phyloP scores from a whole-genome alignment of 179 eudicot species.

The Silene vulgaris region DNA sequence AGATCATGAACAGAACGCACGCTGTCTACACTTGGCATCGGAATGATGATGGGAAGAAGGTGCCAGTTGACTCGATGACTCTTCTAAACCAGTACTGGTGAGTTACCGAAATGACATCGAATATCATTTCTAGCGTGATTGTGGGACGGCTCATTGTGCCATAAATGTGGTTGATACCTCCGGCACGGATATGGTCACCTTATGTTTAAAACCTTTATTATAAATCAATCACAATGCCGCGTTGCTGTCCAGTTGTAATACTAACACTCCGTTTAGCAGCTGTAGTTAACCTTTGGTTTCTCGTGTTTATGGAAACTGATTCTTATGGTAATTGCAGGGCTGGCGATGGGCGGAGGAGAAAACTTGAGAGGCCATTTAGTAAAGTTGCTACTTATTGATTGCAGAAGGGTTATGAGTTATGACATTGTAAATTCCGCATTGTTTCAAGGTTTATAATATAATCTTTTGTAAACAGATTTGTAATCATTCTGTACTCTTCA shows the following conservation, averaged over 20 bases:
- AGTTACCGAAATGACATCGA: conserved; percentile 21
- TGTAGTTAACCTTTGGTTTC: not conserved
- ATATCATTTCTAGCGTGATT: too few species aligned
- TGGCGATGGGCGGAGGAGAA: conserved; percentile 50
- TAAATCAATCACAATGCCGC: not conserved
- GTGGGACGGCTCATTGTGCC: too few species aligned
- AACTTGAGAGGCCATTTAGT: conserved; percentile 52
- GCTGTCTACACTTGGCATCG: conserved; percentile 92
- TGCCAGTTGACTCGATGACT: conserved; percentile 55
- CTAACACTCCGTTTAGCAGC: too few species aligned
- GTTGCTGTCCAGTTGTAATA: not conserved
- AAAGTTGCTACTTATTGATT: conserved; percentile 13
- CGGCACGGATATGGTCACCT: too few species aligned
- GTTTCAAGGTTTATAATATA: not conserved
- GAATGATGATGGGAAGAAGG: conserved; percentile 82
- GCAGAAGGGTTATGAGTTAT: not conserved
- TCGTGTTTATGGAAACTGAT: not conserved
- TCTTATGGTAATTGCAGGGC: conserved; percentile 44
- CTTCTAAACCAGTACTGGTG: conserved; percentile 87
- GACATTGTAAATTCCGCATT: not conserved
- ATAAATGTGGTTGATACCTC: too few species aligned
- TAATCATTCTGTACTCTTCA: not conserved
- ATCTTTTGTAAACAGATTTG: not conserved
- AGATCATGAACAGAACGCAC: conserved; percentile 80
- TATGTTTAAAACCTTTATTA: too few species aligned